Conservation (phyloP, 257 asterid genomes). For the Perilla frutescens region DNA sequence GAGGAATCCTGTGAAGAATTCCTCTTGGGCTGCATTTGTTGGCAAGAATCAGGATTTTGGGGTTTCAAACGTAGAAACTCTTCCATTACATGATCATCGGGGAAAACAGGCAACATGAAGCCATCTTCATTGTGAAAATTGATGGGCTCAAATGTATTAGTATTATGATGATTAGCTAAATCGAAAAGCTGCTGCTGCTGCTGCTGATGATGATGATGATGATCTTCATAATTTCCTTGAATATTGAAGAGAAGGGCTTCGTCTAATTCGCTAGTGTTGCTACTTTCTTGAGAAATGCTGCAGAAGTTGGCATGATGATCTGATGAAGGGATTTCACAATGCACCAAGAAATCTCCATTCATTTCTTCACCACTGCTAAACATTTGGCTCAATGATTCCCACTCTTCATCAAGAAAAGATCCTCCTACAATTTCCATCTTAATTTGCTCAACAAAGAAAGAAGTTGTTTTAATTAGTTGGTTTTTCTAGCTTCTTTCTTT, state of each 20-base stretch:
- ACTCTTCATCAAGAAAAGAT: conserved; percentile 66
- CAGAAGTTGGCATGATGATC: conserved; percentile 31
- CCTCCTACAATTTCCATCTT: conserved; percentile 64
- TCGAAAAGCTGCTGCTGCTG: conserved; percentile 9
- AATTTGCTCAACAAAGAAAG: background rate
- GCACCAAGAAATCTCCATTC: conserved; percentile 47
- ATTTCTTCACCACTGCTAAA: conserved; percentile 44
- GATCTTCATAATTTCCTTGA: background rate
- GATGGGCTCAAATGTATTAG: conserved; percentile 33
- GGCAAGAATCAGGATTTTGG: conserved; percentile 27
- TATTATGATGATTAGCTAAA: background rate
- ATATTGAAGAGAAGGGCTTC: conserved; percentile 21
- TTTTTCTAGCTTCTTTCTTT: background rate
- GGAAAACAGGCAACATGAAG: conserved; percentile 22
- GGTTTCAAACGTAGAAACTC: conserved; percentile 38
- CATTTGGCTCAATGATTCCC: conserved; percentile 65
- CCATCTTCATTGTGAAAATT: conserved; percentile 34
- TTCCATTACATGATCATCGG: conserved; percentile 39
- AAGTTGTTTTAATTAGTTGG: background rate
- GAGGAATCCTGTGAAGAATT: conserved; percentile 33
- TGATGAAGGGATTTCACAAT: conserved; percentile 38
- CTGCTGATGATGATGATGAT: background rate
- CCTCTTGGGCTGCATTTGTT: conserved; percentile 55
- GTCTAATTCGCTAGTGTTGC: conserved; percentile 47
- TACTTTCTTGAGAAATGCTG: conserved; percentile 61